Evolutionary conservation across 2,329 filamentous ascomycete species (phyloP), one percentile per base, ranked within the genome.

Genomic region (Trichoderma sp.): DNA sequence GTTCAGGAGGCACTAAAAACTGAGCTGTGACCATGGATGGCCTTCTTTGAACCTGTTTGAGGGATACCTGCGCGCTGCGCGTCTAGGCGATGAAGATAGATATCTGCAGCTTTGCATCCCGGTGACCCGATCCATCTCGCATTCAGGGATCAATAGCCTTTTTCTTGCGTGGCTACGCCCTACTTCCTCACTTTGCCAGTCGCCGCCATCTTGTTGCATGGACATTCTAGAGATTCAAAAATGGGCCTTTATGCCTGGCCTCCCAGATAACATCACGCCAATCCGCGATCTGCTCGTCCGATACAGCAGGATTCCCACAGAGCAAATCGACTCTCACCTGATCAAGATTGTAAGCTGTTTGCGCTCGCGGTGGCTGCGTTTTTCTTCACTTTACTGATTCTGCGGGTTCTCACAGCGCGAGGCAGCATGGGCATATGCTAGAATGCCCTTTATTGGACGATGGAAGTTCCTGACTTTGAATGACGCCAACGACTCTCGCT

Each of bases 391-490:
- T 21, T 40, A 14, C 68, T 53, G 29, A 61, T 29, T 14, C 24
- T 27, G 37, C 49, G 11, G 43, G 24, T 40, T 55, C 13, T 5
- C 21, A 61, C 63, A 85, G 84, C 80, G 84, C 71, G 81, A 84
- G 69, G 77, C 80, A 53, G 80, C 83, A 7, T 85, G 84, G 84
- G 78, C 77, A 33, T 73, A 82, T 58, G 81, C 81, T 53, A 80
- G 80, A 8, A 80, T 81, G 70, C 81, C 83, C 31, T 84, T 79
- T 72, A 79, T 85, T 65, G 83, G 84, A n/a, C 79, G 82, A 57
- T 85, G 83, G 81, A 83, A 82, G 58, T 86, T 86, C 68, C 77
- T 85, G 19, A 80, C 80, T 53, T 76, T 84, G n/a, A 76, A 78
- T 13, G 80, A 83, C 58, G 74, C 76, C 24, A 72, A 77, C 47